A percentile compares a stretch with the other conserved stretches of the same genome.
These are phyloP conservation scores for Populus pruinosa DNA, from an alignment of 345 rosid genomes.

Conservation along the genomic window DNA sequence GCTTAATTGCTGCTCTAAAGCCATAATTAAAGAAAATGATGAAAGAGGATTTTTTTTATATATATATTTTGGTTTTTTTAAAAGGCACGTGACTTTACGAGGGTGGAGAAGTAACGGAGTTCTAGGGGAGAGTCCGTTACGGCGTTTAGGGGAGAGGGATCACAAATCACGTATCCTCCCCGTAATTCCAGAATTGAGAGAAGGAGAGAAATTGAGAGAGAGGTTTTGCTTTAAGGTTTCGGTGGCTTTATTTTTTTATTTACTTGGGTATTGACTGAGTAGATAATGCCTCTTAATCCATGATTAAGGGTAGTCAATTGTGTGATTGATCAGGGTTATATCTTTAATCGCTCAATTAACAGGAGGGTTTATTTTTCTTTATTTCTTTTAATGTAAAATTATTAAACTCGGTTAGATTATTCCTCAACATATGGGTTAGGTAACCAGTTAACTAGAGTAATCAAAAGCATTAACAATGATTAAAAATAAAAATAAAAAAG, in stretches of 20 bases:
- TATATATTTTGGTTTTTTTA: background rate
- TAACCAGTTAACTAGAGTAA: too few species aligned
- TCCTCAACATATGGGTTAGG: too few species aligned
- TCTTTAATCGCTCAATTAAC: slow-evolving; percentile 6
- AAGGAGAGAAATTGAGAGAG: slow-evolving; percentile 13
- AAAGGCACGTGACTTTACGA: slow-evolving; percentile 41
- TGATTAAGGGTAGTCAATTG: slow-evolving; percentile 13
- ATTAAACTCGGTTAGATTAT: too few species aligned
- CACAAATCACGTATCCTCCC: background rate
- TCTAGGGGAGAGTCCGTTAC: slow-evolving; percentile 42
- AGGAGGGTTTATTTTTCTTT: slow-evolving; percentile 8
- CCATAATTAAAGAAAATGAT: slow-evolving; percentile 14
- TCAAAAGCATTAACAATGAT: too few species aligned
- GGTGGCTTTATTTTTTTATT: background rate
- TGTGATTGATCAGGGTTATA: slow-evolving; percentile 11
- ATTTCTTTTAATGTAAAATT: background rate
- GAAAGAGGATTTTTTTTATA: background rate
- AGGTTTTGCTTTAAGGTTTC: slow-evolving; percentile 5
- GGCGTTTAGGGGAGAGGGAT: slow-evolving; percentile 32
- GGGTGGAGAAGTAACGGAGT: slow-evolving; percentile 45
- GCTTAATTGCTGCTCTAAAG: slow-evolving; percentile 17
- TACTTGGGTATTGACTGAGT: slow-evolving; percentile 2
- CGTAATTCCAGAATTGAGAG: background rate
- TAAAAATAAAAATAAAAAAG: too few species aligned
- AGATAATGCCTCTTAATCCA: slow-evolving; percentile 35